Evolutionary conservation across 768 basidiomycete genomes (phyloP).

Genomic region (Russula sp.): DNA sequence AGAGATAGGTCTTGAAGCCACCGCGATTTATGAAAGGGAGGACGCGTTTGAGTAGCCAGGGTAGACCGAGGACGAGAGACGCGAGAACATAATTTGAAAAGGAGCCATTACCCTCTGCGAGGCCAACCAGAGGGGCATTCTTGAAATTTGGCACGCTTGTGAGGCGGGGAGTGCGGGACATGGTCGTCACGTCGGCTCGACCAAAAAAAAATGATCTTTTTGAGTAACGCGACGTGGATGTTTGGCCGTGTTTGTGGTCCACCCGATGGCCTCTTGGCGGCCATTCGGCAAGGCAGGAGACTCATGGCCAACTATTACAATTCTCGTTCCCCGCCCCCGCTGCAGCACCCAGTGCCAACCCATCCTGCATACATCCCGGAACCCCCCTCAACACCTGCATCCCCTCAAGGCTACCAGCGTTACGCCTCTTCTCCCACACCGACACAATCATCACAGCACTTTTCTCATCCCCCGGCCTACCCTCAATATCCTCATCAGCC

Average conservation of each 20-base stretch:
- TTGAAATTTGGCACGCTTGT: slow-evolving; percentile 77
- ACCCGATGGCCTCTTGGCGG: not conserved
- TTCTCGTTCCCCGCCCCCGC: slow-evolving; percentile 66
- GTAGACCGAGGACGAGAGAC: slow-evolving; percentile 69
- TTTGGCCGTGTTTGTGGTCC: slow-evolving; percentile 14
- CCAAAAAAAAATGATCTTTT: not conserved
- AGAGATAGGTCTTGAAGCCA: slow-evolving; percentile 82
- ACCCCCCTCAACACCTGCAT: slow-evolving; percentile 70
- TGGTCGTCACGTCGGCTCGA: slow-evolving; percentile 1
- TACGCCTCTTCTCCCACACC: slow-evolving; percentile 60
- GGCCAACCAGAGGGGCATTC: slow-evolving; percentile 78
- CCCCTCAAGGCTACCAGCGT: slow-evolving; percentile 72
- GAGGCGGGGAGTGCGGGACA: slow-evolving; percentile 33
- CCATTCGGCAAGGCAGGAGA: not conserved
- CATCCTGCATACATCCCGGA: slow-evolving; percentile 85
- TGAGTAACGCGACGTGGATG: not conserved
- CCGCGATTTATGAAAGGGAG: slow-evolving; percentile 79
- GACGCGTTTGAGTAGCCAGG: slow-evolving; percentile 79
- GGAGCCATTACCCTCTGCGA: slow-evolving; percentile 80
- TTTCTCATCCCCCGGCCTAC: slow-evolving; percentile 43
- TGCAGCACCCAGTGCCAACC: slow-evolving; percentile 85
- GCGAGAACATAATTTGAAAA: slow-evolving; percentile 84
- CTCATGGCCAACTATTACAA: slow-evolving; percentile 36
- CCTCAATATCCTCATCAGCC: slow-evolving; percentile 49
- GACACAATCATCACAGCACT: slow-evolving; percentile 34